A percentile compares a stretch with the other conserved stretches of the same genome.
phyloP scores from a whole-genome alignment of 495 filamentous ascomycete genomes.

The Glutinoglossum americanum region DNA sequence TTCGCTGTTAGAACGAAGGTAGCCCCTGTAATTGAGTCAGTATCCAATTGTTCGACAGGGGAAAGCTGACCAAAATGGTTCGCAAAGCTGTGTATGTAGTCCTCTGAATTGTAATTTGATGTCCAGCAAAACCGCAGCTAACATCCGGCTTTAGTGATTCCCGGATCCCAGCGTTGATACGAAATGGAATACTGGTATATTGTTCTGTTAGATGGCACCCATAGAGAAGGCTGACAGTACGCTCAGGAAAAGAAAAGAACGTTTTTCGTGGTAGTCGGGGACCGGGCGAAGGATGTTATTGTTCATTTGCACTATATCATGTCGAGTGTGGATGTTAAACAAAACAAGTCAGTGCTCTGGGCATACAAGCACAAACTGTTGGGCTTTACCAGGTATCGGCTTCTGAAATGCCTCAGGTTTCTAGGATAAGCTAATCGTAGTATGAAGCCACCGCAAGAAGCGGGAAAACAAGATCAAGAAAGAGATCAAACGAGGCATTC shows the following conservation, averaged over 20 bases:
- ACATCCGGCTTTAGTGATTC: conserved; percentile 41
- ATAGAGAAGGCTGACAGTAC: background rate
- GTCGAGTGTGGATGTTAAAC: conserved; percentile 69
- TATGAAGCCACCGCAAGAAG: conserved; percentile 72
- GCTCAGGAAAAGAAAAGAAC: conserved; percentile 73
- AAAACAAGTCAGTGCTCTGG: conserved; percentile 95
- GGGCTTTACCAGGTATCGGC: conserved; percentile 49
- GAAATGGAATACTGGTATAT: conserved; percentile 62
- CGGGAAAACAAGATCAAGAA: conserved; percentile 94
- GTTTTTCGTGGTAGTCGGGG: conserved; percentile 93
- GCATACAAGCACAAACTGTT: conserved; percentile 98
- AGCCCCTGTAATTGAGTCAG: background rate
- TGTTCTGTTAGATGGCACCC: background rate
- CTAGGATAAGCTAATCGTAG: conserved; percentile 1
- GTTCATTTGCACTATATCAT: conserved; percentile 89
- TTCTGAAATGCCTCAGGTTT: background rate
- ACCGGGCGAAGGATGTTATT: conserved; percentile 91
- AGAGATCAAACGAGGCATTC: conserved; percentile 85
- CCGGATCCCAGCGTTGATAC: conserved; percentile 86
- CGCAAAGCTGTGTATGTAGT: conserved; percentile 26
- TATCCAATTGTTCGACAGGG: background rate
- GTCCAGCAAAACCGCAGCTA: background rate
- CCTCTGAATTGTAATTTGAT: background rate
- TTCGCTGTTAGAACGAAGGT: background rate
- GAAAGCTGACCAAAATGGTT: background rate